A percentile compares a stretch with the other conserved stretches of the same genome.
These are phyloP conservation scores for Talaromyces sp. DNA, from an alignment of 2,329 filamentous ascomycete genomes.

Conservation along the genomic window DNA sequence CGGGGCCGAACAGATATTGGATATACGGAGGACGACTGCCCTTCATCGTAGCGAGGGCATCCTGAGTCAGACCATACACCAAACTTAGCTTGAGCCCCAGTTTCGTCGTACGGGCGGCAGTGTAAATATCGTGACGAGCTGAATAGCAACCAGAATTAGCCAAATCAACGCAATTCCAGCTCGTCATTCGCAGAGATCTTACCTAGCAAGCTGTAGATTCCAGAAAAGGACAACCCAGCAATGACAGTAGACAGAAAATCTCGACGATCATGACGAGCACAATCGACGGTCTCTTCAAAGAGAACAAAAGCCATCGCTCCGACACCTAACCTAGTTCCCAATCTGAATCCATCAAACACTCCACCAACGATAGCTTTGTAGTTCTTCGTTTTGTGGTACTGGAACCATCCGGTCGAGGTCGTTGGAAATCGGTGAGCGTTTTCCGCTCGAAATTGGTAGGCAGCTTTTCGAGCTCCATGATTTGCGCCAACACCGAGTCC, in stretches of 20 bases:
- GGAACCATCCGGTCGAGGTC: constrained; percentile 82
- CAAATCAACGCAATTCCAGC: not conserved
- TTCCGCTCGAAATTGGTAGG: constrained; percentile 86
- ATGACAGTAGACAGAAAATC: constrained; percentile 79
- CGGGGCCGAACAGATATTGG: constrained; percentile 14
- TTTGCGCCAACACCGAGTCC: constrained; percentile 68
- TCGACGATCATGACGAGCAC: constrained; percentile 53
- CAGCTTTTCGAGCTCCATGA: constrained; percentile 68
- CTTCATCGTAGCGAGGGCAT: constrained; percentile 63
- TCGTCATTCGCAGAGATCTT: constrained; percentile 37
- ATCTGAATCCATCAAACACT: constrained; percentile 70
- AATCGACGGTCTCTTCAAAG: constrained; percentile 81
- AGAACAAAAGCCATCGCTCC: constrained; percentile 75
- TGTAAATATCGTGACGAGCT: constrained; percentile 77
- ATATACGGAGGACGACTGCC: constrained; percentile 73
- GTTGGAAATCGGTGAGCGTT: constrained; percentile 90
- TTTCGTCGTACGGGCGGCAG: constrained; percentile 72
- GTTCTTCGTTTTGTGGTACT: constrained; percentile 99
- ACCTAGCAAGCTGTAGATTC: constrained; percentile 84
- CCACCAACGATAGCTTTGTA: constrained; percentile 79
- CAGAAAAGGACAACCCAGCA: constrained; percentile 79
- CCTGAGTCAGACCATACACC: constrained; percentile 76
- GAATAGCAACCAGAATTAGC: constrained; percentile 17
- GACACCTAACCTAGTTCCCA: constrained; percentile 65
- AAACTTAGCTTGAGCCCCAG: constrained; percentile 75